A percentile compares a stretch with the other conserved stretches of the same genome.
These are phyloP conservation scores for Dothiorella sarmentorum DNA, from an alignment of 2,329 filamentous ascomycete species.

Conservation along the genomic window DNA sequence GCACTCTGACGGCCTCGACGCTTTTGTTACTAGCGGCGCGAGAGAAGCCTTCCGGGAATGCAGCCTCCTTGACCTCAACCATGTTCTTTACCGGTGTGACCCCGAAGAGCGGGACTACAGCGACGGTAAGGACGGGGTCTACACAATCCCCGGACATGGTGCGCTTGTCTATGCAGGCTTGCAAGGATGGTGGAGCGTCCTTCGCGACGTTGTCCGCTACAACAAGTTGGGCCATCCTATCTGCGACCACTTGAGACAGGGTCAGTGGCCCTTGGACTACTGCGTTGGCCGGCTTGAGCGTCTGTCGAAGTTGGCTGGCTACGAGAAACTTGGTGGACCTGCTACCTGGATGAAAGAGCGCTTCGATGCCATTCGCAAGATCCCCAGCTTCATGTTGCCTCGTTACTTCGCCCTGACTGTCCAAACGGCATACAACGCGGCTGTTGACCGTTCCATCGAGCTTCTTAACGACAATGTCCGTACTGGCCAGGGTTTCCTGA, in stretches of 20 bases:
- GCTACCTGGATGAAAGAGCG: conserved; percentile 77
- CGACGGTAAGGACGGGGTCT: conserved; percentile 77
- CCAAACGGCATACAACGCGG: conserved; percentile 81
- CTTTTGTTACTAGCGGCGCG: conserved; percentile 78
- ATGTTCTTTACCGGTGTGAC: conserved; percentile 85
- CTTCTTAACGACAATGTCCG: conserved; percentile 75
- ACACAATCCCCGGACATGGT: conserved; percentile 79
- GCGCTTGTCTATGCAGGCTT: conserved; percentile 89
- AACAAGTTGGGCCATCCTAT: conserved; percentile 92
- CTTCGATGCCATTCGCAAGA: conserved; percentile 77
- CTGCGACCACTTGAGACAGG: conserved; percentile 87
- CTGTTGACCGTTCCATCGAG: conserved; percentile 71
- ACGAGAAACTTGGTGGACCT: conserved; percentile 60
- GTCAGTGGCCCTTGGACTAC: conserved; percentile 90
- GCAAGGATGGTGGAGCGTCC: conserved; percentile 97
- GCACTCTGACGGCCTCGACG: conserved; percentile 77
- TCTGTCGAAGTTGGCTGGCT: conserved; percentile 61
- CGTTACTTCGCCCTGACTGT: conserved; percentile 90
- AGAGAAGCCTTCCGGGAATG: conserved; percentile 73
- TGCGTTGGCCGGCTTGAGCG: conserved; percentile 74
- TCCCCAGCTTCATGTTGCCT: conserved; percentile 87
- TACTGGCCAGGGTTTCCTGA: conserved; percentile 82
- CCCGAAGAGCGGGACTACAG: conserved; percentile 81
- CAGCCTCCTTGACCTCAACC: conserved; percentile 81
- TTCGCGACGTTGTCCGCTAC: conserved; percentile 77